Percentiles rank a stretch among this genome's conserved stretches.
Evolutionary conservation across 495 filamentous ascomycete genomes (phyloP).

Genomic region (Penicillium flavigenum): DNA sequence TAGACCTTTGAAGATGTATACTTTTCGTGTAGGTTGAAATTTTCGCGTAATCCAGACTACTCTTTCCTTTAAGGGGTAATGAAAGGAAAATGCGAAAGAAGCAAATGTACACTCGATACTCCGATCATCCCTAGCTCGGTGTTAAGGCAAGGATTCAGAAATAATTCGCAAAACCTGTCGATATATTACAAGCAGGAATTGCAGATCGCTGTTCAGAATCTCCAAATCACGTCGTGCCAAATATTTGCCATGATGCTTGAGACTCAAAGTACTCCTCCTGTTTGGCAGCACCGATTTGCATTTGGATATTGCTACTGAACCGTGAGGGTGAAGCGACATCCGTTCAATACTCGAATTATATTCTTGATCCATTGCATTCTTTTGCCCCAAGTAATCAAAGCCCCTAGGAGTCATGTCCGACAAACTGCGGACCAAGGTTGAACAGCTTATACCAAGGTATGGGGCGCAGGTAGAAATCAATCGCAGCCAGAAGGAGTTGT

Average conservation of each 20-base stretch:
- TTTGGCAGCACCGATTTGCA: not conserved
- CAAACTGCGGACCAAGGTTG: constrained; percentile 8
- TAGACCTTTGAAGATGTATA: not conserved
- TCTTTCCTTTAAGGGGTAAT: no score
- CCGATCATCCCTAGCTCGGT: not conserved
- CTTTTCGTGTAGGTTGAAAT: no score
- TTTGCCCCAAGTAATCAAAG: not conserved
- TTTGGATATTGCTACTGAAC: not conserved
- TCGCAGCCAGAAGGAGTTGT: constrained; percentile 24
- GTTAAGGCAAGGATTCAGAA: not conserved
- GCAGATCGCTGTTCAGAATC: not conserved
- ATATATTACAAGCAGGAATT: not conserved
- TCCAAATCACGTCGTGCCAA: not conserved
- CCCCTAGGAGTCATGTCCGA: not conserved
- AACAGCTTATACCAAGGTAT: constrained; percentile 19
- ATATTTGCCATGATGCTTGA: not conserved
- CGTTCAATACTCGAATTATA: no score
- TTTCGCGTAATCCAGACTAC: no score
- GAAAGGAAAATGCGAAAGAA: no score
- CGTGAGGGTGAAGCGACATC: not conserved
- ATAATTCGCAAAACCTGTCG: not conserved
- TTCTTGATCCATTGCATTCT: not conserved
- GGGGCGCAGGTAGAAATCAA: constrained; percentile 21
- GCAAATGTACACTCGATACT: no score
- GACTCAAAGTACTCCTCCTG: not conserved